A percentile compares a stretch with the other conserved stretches of the same genome.
These are phyloP conservation scores for Cryphonectria radicalis DNA, from an alignment of 2,329 filamentous ascomycete genomes.

Conservation along the genomic window DNA sequence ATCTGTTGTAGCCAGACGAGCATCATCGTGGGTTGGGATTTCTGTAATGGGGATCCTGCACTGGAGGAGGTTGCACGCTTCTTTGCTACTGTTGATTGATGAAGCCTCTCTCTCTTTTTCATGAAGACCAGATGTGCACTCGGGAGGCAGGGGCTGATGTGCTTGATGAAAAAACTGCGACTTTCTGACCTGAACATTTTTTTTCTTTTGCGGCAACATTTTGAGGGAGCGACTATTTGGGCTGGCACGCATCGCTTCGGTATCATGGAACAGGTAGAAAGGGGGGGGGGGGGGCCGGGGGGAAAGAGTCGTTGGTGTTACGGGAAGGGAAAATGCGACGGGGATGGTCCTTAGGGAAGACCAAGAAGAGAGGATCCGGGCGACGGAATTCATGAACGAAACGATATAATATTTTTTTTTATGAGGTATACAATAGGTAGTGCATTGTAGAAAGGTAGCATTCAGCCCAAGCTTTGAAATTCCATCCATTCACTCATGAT, in stretches of 20 bases:
- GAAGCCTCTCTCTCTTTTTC: neutral
- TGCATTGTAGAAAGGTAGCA: constrained; percentile 16
- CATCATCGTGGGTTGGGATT: constrained; percentile 96
- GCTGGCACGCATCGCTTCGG: neutral
- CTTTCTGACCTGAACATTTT: neutral
- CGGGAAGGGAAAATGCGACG: neutral
- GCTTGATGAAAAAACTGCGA: neutral
- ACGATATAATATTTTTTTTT: neutral
- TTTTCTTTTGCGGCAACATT: neutral
- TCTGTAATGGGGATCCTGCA: constrained; percentile 83
- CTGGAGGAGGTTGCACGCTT: constrained; percentile 78
- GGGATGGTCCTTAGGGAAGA: neutral
- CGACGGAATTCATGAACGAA: neutral
- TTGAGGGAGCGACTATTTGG: neutral
- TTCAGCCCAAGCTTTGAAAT: neutral
- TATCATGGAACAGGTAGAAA: neutral
- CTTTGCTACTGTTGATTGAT: constrained; percentile 65
- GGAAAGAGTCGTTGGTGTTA: neutral
- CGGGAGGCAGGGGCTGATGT: neutral
- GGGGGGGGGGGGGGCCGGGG: no score
- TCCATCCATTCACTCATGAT: neutral
- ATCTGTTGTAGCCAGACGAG: constrained; percentile 93
- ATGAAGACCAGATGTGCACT: neutral
- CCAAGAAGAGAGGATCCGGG: neutral
- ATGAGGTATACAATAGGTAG: neutral